These are phyloP conservation scores for Colletotrichum magnum DNA, from an alignment of 2,329 filamentous ascomycete genomes.

Conservation along the genomic window DNA sequence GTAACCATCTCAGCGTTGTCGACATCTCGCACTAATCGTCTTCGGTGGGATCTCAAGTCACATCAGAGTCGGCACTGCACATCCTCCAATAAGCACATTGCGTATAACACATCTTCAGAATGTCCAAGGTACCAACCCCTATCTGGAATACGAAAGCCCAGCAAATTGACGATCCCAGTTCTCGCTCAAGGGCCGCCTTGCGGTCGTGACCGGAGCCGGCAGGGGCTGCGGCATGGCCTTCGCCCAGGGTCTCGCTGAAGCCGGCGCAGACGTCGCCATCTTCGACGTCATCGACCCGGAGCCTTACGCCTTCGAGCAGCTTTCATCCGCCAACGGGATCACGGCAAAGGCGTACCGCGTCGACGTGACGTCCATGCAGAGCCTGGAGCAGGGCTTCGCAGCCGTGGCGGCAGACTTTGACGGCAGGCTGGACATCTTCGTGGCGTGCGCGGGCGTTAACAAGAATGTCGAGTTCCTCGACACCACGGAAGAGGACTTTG, in stretches of 20 bases:
- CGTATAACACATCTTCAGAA: background rate
- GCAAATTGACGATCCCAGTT: constrained; percentile 51
- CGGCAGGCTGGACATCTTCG: constrained; percentile 50
- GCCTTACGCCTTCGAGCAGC: constrained; percentile 14
- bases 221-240: constrained; percentile 58
- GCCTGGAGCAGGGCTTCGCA: constrained; percentile 17
- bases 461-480: constrained; percentile 33
- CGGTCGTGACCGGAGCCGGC: constrained; percentile 61
- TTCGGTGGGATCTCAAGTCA: background rate
- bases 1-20: too few relatives aligned
- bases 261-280: constrained; percentile 31
- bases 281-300: constrained; percentile 34
- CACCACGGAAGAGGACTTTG: constrained; percentile 30
- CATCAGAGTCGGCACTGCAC: background rate
- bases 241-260: constrained; percentile 32
- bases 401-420: constrained; percentile 45
- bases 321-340: background rate
- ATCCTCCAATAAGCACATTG: background rate
- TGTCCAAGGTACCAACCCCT: background rate
- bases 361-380: constrained; percentile 19
- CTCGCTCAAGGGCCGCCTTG: constrained; percentile 62
- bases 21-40: background rate
- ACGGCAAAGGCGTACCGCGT: constrained; percentile 21
- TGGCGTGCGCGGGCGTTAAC: constrained; percentile 54
- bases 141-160: background rate